Conservation (phyloP, 139 green algal genomes). For the Cymbomonas tetramitiformis region DNA sequence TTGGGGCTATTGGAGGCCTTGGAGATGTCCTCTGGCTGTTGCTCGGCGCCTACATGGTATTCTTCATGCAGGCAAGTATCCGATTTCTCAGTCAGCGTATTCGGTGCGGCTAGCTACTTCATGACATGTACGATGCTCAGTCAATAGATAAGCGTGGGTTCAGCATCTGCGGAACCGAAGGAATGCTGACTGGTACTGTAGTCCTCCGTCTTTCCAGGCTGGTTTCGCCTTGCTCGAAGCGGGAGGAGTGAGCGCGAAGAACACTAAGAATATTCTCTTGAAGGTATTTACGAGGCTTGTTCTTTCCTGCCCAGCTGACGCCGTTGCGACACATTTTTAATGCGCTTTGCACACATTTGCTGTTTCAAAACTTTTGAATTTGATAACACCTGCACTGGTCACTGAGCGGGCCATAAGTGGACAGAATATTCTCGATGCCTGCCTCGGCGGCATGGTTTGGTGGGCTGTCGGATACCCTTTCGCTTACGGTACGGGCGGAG, state of each 20-base stretch:
- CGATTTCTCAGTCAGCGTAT: slow-evolving; percentile 17
- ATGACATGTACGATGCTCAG: neutral
- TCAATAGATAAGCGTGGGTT: neutral
- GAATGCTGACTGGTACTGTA: neutral
- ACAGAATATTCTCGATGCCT: slow-evolving; percentile 56
- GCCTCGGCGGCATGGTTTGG: slow-evolving; percentile 41
- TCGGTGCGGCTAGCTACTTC: slow-evolving; percentile 11
- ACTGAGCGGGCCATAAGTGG: no score
- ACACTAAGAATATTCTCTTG: slow-evolving; percentile 64
- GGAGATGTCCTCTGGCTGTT: slow-evolving; percentile 27
- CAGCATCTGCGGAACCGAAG: neutral
- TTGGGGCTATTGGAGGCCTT: no score
- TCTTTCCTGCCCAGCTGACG: no score
- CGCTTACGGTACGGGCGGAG: slow-evolving; percentile 31
- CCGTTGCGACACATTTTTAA: no score
- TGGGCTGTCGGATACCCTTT: slow-evolving; percentile 35
- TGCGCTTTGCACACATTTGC: no score
- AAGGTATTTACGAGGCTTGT: no score
- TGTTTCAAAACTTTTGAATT: no score
- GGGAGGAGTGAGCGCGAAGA: slow-evolving; percentile 52
- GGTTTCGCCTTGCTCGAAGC: slow-evolving; percentile 55
- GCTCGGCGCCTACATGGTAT: slow-evolving; percentile 27
- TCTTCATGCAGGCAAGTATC: slow-evolving; percentile 32
- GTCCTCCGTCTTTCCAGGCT: slow-evolving; percentile 41
- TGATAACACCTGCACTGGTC: no score